A percentile compares a stretch with the other conserved stretches of the same genome.
These are phyloP conservation scores for Backusella psychrophila DNA, from an alignment of 192 early-diverging fungal species.

Conservation along the genomic window DNA sequence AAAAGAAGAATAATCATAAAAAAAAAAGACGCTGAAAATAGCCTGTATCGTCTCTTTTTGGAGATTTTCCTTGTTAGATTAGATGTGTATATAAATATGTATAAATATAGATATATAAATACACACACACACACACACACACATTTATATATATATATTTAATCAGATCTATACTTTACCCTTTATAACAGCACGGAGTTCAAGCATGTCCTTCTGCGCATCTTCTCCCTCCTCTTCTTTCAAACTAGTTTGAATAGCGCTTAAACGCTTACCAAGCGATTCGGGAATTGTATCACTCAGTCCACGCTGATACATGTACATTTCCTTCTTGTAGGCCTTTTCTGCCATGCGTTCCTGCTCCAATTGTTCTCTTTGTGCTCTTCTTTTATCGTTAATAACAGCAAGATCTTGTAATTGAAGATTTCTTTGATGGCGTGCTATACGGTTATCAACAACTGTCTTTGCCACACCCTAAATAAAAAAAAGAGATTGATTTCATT, in stretches of 20 bases:
- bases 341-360: conserved; percentile 49
- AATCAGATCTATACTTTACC: conserved; percentile 31
- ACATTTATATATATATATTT: neutral
- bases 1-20: neutral
- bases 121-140: no score
- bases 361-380: conserved; percentile 48
- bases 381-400: conserved; percentile 76
- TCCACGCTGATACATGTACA: conserved; percentile 68
- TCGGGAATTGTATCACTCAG: conserved; percentile 53
- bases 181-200: conserved; percentile 68
- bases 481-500: neutral
- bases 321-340: conserved; percentile 55
- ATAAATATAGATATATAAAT: neutral
- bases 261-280: conserved; percentile 29
- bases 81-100: neutral
- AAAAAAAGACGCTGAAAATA: conserved; percentile 2
- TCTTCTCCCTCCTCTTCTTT: conserved; percentile 39
- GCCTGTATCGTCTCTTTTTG: neutral
- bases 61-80: conserved; percentile 12
- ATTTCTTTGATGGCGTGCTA: conserved; percentile 57
- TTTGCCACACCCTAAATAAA: conserved; percentile 66
- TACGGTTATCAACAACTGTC: conserved; percentile 67
- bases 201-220: conserved; percentile 41
- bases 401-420: conserved; percentile 63
- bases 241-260: conserved; percentile 20